Base-by-base conservation (phyloP, 176 grass and related monocot species). In the Tuctoria greenei region DNA sequence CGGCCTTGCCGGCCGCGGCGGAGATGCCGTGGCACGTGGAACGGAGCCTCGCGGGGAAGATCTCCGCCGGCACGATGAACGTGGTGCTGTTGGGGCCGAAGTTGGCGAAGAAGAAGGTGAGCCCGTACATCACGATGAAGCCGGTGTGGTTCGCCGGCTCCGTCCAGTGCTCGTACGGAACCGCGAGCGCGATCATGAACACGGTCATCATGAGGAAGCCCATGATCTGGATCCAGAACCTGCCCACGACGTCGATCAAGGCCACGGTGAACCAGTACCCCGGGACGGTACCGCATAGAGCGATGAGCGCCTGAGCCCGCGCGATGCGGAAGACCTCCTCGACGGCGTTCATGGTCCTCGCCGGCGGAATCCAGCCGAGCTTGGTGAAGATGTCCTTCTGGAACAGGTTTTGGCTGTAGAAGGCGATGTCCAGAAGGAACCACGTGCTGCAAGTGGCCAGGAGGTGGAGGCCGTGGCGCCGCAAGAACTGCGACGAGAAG, bases 181-280 rank as follows among this genome's bases (percentile, higher is more conserved):
- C 16, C 0, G 81, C 86, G 5, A 96, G 74, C 14, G 21, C 89
- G 0, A 96, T 71, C 93, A 96, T 92, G 81, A 92, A 92, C 10
- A 81, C 81, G 50, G 93, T 92, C 93, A 96, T 96, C 83, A 89
- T 82, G 46, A 76, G 9, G 81, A 92, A 96, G 0, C 93, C 93
- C 78, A 80, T 85, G 44, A 96, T 24, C 55, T 96, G 89, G 77
- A 96, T 96, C 74, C 69, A 81, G 74, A 92, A 96, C 24, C 93
- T 80, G 0, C 93, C 93, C 0, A 96, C 58, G 58, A 88, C 49
- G 18, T 90, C 93, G 34, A 96, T 92, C 56, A 96, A 74, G 14
- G 84, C 84, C 36, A 96, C 84, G 21, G 93, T 96, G 87, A 96
- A 96, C 93, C 93, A 96, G 78, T 96, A 96, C 0, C 93, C 92